Evolutionary conservation across 768 basidiomycete species (phyloP), one percentile per base, ranked within the genome.

Genomic region (Lactarius vividus): DNA sequence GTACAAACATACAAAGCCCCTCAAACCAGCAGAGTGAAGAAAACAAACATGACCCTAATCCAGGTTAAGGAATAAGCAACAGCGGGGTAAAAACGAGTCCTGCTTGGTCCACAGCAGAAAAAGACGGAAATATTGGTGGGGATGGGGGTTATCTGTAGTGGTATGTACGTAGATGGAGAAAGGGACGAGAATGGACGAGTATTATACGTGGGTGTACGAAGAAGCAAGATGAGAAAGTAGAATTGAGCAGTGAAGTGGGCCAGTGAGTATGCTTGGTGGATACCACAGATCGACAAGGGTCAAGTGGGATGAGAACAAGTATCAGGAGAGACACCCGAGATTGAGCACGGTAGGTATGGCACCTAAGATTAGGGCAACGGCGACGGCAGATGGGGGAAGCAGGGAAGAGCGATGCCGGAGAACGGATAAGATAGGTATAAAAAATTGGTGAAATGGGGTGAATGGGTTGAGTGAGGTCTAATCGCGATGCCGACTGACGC

Each of bases 401-500:
- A 28, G 55, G 23, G 31, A 39, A 26, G 33, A 57, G 37, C 5
- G 28, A 20, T 28, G 61, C 31, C 15, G 35, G 28, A 28, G 29
- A n/a, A 18, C 20, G 39, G 61, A 66, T 59, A 66, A 46, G 29
- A 46, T 63, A 67, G 18, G 20, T 55, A 67, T 67, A 67, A 63
- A 55, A 42, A 59, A 59, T 29, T 29, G 20, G 44, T 52, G 7
- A 7, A n/a, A 7, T 29, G 20, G 9, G 9, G 29, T 39, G 37
- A 1, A 44, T 20, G 4, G 20, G 11, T 20, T 20, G 55, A 44
- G 57, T 20, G 55, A 44, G 57, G 31, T 42, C 65, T 59, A 70
- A 54, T 68, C 61, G 44, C 63, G 63, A 54, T 70, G 70, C 58
- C 70, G 68, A 52, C 70, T 69, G 55, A 70, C 56, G 55, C 68